These are phyloP conservation scores for Euryodendron excelsum DNA, from an alignment of 148 eudicot species.

Conservation along the genomic window DNA sequence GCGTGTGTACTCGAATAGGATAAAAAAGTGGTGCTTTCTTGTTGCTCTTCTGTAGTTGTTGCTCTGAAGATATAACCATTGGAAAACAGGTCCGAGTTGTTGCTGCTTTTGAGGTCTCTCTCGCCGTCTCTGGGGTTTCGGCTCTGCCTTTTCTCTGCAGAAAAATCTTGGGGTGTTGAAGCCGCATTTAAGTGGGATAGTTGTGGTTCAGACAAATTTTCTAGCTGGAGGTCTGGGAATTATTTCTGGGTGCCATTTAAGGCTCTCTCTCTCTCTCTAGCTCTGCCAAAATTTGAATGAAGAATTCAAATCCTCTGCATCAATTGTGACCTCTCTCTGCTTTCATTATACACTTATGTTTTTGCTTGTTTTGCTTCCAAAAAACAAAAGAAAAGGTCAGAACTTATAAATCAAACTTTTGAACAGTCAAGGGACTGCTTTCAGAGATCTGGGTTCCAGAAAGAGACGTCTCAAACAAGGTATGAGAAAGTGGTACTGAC, in stretches of 20 bases:
- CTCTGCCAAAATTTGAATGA: not conserved
- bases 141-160: constrained; percentile 12
- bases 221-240: not conserved
- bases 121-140: constrained; percentile 21
- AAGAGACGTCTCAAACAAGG: constrained; percentile 32
- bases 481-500: constrained; percentile 7
- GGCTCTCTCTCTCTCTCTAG: not conserved
- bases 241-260: constrained; percentile 5
- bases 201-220: not conserved
- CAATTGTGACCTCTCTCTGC: not conserved
- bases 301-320: not conserved
- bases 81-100: not conserved
- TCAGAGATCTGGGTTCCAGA: constrained; percentile 21
- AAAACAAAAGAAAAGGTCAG: not conserved
- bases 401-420: too few relatives aligned
- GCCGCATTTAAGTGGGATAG: constrained; percentile 16
- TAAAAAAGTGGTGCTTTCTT: not conserved
- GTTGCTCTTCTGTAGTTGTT: not conserved
- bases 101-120: constrained; percentile 21
- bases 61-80: not conserved
- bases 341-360: not conserved
- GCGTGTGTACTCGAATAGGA: not conserved
- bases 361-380: not conserved
- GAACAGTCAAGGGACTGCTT: not conserved
- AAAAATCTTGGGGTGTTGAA: not conserved